Evolutionary conservation across 78 protist species (phyloP), one percentile per base, ranked within the genome.

Genomic region (Polysphondylium violaceum): DNA sequence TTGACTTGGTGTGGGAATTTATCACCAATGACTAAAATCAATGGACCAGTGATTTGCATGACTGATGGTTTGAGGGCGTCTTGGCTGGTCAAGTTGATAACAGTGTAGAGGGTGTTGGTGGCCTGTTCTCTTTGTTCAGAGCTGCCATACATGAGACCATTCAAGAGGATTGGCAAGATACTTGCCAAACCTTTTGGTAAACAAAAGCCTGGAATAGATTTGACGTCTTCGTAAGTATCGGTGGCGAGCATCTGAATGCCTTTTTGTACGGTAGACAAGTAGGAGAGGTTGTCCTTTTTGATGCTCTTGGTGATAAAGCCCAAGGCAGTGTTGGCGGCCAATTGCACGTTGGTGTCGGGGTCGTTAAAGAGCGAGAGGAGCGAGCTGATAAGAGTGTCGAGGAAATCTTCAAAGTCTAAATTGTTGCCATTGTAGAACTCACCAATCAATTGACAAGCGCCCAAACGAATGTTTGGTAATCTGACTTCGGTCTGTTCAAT

Each of bases 21-120:
- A 74, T 97, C 98, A 38, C 94, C 96, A 16, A 98, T 50, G 47
- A 96, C 81, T 43, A 98, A 97, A 64, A 98, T 97, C 36, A 98
- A 77, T 36, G 98, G 97, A 51, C 99, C 99, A 3, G 98, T 89
- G 50, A 94, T 95, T 72, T 88, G 86, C 63, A 95, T 76, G 55
- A 88, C 96, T 33, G 63, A 74, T 71, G 97, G 86, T 88, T 93
- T 93, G 64, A 97, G 87, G 23, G 81, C 87, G 25, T 65, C 95
- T 5, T 68, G 58, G 2, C 77, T 12, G 7, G 99, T 96, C 33
- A 58, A 58, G 21, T 35, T 65, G 61, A 92, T 74, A 36, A 93
- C 47, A 2, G 76, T 93, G 2, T 86, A 96, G 25, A 97, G 50
- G 12, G 94, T 97, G 16, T 23, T 38, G 21, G 99, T 97, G 1